Evolutionary conservation across 495 filamentous ascomycete species (phyloP).

Genomic region (Glonium stellatum): DNA sequence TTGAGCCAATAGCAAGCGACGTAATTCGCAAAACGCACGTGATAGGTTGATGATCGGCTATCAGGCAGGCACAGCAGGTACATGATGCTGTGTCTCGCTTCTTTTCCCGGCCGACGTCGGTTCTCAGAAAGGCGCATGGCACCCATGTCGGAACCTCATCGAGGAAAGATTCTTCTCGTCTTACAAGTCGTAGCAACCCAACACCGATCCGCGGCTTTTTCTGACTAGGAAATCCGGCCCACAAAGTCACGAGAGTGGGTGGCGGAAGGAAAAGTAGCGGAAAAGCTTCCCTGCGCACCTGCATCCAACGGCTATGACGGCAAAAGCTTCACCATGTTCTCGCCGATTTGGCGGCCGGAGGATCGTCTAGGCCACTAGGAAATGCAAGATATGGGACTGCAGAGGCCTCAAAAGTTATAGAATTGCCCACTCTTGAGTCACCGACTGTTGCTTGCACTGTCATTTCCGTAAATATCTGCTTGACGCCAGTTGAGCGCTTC

Average conservation of each 20-base stretch:
- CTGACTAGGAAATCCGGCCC: not conserved
- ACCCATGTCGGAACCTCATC: not conserved
- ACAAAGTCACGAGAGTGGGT: not conserved
- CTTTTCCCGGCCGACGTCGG: not conserved
- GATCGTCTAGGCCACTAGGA: not conserved
- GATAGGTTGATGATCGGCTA: not conserved
- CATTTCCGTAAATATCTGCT: not conserved
- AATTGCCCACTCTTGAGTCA: not conserved
- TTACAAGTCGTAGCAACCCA: too few species aligned
- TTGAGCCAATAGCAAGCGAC: not conserved
- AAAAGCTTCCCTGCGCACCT: constrained; percentile 22
- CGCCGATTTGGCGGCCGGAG: not conserved
- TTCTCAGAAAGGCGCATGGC: not conserved
- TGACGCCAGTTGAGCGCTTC: too few species aligned
- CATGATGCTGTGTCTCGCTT: not conserved
- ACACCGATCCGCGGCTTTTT: not conserved
- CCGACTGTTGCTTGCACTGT: not conserved
- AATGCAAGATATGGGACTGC: not conserved
- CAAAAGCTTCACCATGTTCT: not conserved
- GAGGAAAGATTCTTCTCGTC: not conserved
- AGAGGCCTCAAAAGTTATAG: not conserved
- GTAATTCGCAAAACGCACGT: not conserved
- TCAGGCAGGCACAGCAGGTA: not conserved
- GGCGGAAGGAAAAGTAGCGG: not conserved
- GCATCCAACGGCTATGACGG: constrained; percentile 20